Base-by-base conservation (phyloP, 352 stramenopile genomes). In the Phytophthora multivora region DNA sequence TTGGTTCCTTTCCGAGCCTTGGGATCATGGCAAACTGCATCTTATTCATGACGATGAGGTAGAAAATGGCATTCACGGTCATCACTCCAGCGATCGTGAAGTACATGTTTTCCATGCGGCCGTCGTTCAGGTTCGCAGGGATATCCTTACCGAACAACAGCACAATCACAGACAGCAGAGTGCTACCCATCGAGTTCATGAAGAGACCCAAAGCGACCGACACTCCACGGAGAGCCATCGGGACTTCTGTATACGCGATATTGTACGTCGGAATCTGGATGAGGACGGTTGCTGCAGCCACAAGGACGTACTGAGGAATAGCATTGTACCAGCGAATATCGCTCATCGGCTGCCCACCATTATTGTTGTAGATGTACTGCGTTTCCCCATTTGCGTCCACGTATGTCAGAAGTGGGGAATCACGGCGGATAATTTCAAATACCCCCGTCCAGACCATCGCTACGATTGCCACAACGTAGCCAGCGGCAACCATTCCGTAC, bases 51-150 rank as follows among this genome's bases (percentile, higher is more conserved):
- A 80, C 67, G 2, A 75, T 15, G 36, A 69, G 31, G 55, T 57
- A 71, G 63, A 71, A 63, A 33, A 77, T 51, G 25, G 67, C 56
- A 40, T 70, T 73, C 18, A 77, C 55, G 26, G 63, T 9, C 56
- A 71, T 74, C 42, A 75, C 51, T 12, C 7, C 59, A 35, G 51
- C 63, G 23, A 75, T 56, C 11, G 59, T 56, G 36, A 73, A 77
- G 54, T 67, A 71, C 45, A 73, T 63, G 60, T 74, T 67, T 72
- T 88, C 77, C 21, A 88, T 53, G 61, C 85, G 54, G 36, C 71
- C 69, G 12, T 86, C 60, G 63, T 89, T 88, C 45, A 89, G 49
- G 64, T 87, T 55, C 5, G 56, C 47, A 42, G 53, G 53, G 19
- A 62, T 62, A 18, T 48, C 36, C 33, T 62, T 62, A 46, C 53